Base-by-base conservation (phyloP, 2,329 filamentous ascomycete genomes). In the Podosphaera leucotricha region DNA sequence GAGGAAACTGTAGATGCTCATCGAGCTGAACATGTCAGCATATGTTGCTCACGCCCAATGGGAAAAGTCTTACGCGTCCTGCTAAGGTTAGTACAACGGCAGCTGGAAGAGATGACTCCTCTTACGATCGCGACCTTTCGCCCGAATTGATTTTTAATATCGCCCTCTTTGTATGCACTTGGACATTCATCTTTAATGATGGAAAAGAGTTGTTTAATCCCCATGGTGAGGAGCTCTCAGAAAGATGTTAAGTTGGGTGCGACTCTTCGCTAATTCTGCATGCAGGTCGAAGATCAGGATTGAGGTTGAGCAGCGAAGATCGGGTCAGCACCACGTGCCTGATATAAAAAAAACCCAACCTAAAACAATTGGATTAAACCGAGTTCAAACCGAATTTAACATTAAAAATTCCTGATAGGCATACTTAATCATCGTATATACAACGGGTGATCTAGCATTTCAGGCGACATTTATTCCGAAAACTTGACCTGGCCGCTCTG, bases 1-100 rank as follows among this genome's bases (percentile, higher is more conserved):
- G 48, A 98, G 74, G 67, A 98, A 98, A 62, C 83, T 92, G 70
- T 98, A 98, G 57, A 98, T 86, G 64, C 83, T 92, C 90, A 98
- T 98, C 41, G 90, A 98, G 39, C 77, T 82, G 55, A 47, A 28
- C 40, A n/a, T 47, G 36, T 56, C 43, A 54, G 52, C 41, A 8
- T 2, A 7, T 13, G 8, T n/a, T 43, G 16, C 15, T 28, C 6
- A 21, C 20, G 15, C 6, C 18, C 16, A 20, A 38, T 10, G 7
- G 8, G 33, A 28, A 18, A 28, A 6, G 2, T 39, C 48, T 19
- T 66, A 73, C 68, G 71, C 71, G 66, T 75, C 71, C 71, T 75
- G 47, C n/a, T 48, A 22, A 16, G 20, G 41, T 58, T 39, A 53
- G 48, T 46, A 44, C 16, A 5, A 28, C 18, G 28, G 15, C 8